Evolutionary conservation across 2,329 filamentous ascomycete genomes (phyloP).

Genomic region (Xylariaceae sp.): DNA sequence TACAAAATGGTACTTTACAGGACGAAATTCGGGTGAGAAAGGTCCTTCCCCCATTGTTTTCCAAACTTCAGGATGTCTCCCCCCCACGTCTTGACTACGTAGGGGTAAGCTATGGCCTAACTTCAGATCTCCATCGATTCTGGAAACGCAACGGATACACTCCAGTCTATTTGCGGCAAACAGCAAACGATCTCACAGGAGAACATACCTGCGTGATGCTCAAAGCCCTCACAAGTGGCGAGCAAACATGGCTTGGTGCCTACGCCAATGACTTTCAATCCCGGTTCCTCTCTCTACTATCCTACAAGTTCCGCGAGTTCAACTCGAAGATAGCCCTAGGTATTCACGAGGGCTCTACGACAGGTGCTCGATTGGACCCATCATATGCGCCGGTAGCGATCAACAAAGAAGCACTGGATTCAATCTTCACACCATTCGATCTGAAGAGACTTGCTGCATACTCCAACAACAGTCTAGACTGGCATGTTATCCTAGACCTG

Average conservation of each 20-base stretch:
- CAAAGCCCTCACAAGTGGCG: constrained; percentile 64
- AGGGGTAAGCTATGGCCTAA: constrained; percentile 93
- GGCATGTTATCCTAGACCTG: constrained; percentile 94
- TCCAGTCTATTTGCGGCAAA: constrained; percentile 92
- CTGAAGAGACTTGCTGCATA: constrained; percentile 93
- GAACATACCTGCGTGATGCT: constrained; percentile 99
- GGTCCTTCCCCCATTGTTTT: constrained; percentile 89
- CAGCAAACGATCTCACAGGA: constrained; percentile 90
- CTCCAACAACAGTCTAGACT: constrained; percentile 94
- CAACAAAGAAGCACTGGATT: constrained; percentile 72
- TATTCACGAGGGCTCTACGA: constrained; percentile 79
- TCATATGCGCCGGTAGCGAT: constrained; percentile 53
- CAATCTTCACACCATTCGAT: constrained; percentile 81
- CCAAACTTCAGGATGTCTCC: constrained; percentile 77
- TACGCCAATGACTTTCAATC: constrained; percentile 92
- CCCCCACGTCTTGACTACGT: constrained; percentile 84
- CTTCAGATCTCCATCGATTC: constrained; percentile 83
- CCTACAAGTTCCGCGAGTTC: constrained; percentile 88
- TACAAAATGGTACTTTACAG: constrained; percentile 70
- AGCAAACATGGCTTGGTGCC: constrained; percentile 78
- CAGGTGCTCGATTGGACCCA: constrained; percentile 64
- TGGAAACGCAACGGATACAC: constrained; percentile 87
- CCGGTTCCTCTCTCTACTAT: constrained; percentile 84
- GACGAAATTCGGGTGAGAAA: constrained; percentile 87
- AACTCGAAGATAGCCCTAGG: constrained; percentile 73